Evolutionary conservation across 495 filamentous ascomycete genomes (phyloP), one percentile per base, ranked within the genome.

Genomic region (Aspergillus diversus): DNA sequence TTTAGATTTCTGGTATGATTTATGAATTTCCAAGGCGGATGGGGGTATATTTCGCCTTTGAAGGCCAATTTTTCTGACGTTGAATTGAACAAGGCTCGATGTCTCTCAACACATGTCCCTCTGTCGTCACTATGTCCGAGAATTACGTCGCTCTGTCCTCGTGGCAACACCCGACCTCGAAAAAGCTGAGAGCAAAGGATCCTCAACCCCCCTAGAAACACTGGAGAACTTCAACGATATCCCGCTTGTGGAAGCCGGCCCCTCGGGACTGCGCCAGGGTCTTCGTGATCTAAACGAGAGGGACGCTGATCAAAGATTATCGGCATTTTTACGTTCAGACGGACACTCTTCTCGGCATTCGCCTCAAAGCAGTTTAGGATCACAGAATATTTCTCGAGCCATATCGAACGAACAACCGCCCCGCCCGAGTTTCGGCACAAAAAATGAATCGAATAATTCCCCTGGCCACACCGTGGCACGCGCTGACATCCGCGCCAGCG

Each of bases 101-200:
- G 94, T 99, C 47, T 92, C 95, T 9, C 95, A 99, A 71, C 95
- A 99, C 75, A 97, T 97, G 89, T 95, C 92, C 15, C 85, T 99
- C 33, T 99, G 95, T 73, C 92, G 95, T 48, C 93, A 98, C 77
- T 99, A 97, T 78, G 96, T 99, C 17, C 89, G 95, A 65, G 94
- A 97, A 72, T 82, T 99, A 55, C 92, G 95, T 58, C 84, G 95
- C 55, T 97, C 94, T 3, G 92, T 98, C 46, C 85, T 99, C 33
- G 86, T 98, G 33, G 90, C 92, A 27, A 99, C 95, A 0, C 95
- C 95, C 12, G 95, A 98, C 58, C 82, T 91, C 33, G 93, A 97
- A 60, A 92, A 90, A 71, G 80, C 84, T 27, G 84, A 84, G 43
- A 95, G 91, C 63, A 93, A 92, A 77, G 83, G 89, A 59, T 96